Evolutionary conservation across 257 asterid species (phyloP), one percentile per base, ranked within the genome.

Genomic region (Henckelia pumila): DNA sequence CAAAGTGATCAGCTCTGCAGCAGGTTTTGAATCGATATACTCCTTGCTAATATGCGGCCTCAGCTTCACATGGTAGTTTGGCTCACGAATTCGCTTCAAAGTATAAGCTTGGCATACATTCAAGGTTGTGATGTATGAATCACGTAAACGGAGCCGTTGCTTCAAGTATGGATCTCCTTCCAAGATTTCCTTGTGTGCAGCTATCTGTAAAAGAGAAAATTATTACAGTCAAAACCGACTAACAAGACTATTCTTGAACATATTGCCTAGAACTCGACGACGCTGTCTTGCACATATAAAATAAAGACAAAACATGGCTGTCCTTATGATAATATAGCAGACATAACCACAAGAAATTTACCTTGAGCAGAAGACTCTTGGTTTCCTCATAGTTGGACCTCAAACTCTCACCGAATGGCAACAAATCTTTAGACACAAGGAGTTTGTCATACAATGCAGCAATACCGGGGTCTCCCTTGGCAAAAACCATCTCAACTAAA

Each of bases 401-500:
- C 82, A 83, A 59, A 50, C 21, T 74, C 60, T 70, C 70, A 25
- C 88, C 88, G 24, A 83, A 78, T 44, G 79, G 50, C 82, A 80
- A 70, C 40, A 81, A 35, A 28, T 83, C 85, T 63, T 78, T 68
- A 1, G 88, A 80, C 25, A 83, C 88, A 4, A 83, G 79, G 71
- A 83, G 86, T 71, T 76, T 76, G 59, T 83, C 88, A 14, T 76
- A 80, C 4, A 80, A 61, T 33, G 83, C 75, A 40, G 88, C 88
- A 14, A 83, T 83, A 9, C 78, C 86, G 1, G 86, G 85, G 62
- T 83, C 79, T 30, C 86, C 88, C 77, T 83, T 83, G 14, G 86
- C 88, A 17, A 83, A 78, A 61, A 83, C 88, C 88, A 83, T 83
- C 63, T 83, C 88, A 33, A 83, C 65, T n/a, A n/a, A n/a, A n/a